phyloP scores from a whole-genome alignment of 169 alveolate species.

The Ichthyophthirius multifiliis region DNA sequence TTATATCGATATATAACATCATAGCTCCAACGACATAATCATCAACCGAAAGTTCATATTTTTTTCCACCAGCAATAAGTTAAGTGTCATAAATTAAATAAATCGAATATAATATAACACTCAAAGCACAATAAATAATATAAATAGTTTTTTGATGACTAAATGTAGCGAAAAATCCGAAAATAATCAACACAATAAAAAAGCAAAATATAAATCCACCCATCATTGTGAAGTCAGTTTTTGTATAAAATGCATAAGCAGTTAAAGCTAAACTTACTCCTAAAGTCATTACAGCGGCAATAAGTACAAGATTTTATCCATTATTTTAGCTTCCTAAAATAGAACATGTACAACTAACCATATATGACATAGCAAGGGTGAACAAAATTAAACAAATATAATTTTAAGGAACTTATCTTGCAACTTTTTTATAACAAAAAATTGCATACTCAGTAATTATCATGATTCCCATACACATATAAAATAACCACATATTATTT shows the following conservation, averaged over 20 bases:
- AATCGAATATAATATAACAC: slow-evolving; percentile 59
- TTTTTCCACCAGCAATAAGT: slow-evolving; percentile 75
- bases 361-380: slow-evolving; percentile 66
- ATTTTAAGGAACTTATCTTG: slow-evolving; percentile 75
- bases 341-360: slow-evolving; percentile 51
- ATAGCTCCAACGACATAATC: slow-evolving; percentile 85
- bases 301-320: slow-evolving; percentile 16
- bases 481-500: background rate
- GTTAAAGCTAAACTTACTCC: slow-evolving; percentile 65
- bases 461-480: background rate
- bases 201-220: slow-evolving; percentile 20
- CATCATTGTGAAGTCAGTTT: slow-evolving; percentile 43
- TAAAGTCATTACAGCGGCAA: slow-evolving; percentile 47
- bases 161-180: slow-evolving; percentile 20
- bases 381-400: slow-evolving; percentile 61
- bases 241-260: slow-evolving; percentile 52
- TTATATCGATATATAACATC: slow-evolving; percentile 79
- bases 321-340: slow-evolving; percentile 6
- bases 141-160: background rate
- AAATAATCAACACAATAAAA: background rate
- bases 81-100: slow-evolving; percentile 82
- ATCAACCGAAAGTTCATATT: slow-evolving; percentile 67
- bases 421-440: slow-evolving; percentile 55
- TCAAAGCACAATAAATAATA: slow-evolving; percentile 44
- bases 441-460: slow-evolving; percentile 33